A percentile compares a stretch with the other conserved stretches of the same genome.
Conservation (phyloP, 2,329 filamentous ascomycete genomes). For the Nothophoma quercina region DNA sequence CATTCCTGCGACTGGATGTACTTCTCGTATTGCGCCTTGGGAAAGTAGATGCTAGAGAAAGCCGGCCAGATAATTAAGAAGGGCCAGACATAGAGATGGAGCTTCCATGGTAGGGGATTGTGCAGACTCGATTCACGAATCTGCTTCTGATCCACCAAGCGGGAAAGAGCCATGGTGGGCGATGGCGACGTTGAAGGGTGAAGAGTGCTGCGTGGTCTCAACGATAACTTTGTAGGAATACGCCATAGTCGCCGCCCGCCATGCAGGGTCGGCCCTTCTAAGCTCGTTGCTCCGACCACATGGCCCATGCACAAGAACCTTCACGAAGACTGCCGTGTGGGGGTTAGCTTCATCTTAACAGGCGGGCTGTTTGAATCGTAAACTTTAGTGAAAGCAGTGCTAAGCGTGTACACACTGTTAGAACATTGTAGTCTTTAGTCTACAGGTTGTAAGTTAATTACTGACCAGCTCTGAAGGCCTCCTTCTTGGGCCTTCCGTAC, state of each 20-base stretch:
- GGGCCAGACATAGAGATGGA: constrained; percentile 92
- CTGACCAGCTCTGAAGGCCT: no score
- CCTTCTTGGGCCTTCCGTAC: no score
- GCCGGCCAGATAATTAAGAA: constrained; percentile 91
- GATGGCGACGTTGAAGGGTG: constrained; percentile 9
- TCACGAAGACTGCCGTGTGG: constrained; percentile 12
- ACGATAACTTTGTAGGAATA: constrained; percentile 24
- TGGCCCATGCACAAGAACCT: constrained; percentile 7
- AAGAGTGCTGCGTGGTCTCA: constrained; percentile 29
- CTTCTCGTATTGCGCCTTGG: constrained; percentile 82
- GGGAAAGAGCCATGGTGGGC: constrained; percentile 56
- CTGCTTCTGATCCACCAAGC: constrained; percentile 77
- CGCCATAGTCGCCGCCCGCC: constrained; percentile 19
- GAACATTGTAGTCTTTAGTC: no score
- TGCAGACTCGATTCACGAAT: constrained; percentile 88
- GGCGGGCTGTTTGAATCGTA: no score
- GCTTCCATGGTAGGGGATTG: constrained; percentile 79
- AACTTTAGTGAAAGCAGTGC: no score
- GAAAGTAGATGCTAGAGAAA: constrained; percentile 88
- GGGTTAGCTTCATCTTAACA: constrained; percentile 3
- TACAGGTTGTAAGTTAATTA: no score
- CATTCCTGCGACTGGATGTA: constrained; percentile 95
- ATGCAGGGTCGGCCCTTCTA: constrained; percentile 15
- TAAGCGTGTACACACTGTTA: no score
- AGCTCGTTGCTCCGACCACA: constrained; percentile 2